These are phyloP conservation scores for Borealophlyctis nickersoniae DNA, from an alignment of 192 early-diverging fungal species.

Conservation along the genomic window DNA sequence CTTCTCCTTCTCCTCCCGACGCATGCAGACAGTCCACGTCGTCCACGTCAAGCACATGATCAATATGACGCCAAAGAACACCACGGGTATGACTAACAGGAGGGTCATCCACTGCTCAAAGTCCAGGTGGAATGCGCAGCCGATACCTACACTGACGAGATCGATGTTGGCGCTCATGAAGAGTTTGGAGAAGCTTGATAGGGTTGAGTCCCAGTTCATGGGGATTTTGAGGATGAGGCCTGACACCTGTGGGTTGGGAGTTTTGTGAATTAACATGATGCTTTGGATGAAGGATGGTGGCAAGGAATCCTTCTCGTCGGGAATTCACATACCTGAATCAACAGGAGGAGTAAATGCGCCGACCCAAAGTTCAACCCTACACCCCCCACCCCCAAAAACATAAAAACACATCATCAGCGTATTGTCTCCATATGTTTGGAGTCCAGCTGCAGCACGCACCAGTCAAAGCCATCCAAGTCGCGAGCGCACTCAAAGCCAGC, in stretches of 20 bases:
- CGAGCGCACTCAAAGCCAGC: constrained; percentile 10
- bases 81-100: constrained; percentile 7
- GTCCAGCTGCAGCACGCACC: no score
- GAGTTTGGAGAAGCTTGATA: neutral
- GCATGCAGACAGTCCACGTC: neutral
- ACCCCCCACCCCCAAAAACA: no score
- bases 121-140: constrained; percentile 12
- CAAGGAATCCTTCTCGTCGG: neutral
- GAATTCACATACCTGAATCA: constrained; percentile 15
- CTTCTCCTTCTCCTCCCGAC: constrained; percentile 1
- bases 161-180: constrained; percentile 13
- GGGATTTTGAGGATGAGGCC: constrained; percentile 16
- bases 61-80: constrained; percentile 2
- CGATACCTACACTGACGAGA: constrained; percentile 2
- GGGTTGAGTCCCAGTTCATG: constrained; percentile 10
- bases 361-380: constrained; percentile 18
- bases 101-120: constrained; percentile 10
- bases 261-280: no score
- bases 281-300: no score
- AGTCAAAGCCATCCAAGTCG: constrained; percentile 10
- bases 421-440: no score
- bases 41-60: constrained; percentile 7
- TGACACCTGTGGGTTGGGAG: neutral
- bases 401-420: no score
- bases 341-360: constrained; percentile 13